Evolutionary conservation across 768 basidiomycete species (phyloP).

Genomic region (Suillus decipiens): DNA sequence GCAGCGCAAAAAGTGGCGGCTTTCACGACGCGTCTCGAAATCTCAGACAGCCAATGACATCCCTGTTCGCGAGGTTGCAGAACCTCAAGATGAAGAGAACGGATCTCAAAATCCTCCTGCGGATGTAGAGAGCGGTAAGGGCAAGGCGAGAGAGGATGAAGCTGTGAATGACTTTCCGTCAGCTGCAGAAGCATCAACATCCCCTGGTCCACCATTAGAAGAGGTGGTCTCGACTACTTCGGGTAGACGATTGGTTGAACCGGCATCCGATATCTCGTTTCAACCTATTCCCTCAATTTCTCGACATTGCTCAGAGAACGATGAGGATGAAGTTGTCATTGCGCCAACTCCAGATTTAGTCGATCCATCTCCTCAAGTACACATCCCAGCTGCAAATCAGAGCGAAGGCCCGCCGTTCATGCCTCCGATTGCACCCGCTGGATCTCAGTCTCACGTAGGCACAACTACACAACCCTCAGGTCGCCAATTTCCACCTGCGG

Average conservation of each 20-base stretch:
- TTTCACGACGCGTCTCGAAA: slow-evolving; percentile 36
- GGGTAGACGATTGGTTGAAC: slow-evolving; percentile 19
- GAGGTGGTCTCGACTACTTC: slow-evolving; percentile 7
- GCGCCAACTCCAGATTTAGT: slow-evolving; percentile 18
- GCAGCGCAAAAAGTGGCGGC: slow-evolving; percentile 31
- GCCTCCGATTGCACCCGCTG: slow-evolving; percentile 11
- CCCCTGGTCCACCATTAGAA: slow-evolving; percentile 6
- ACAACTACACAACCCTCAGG: slow-evolving; percentile 20
- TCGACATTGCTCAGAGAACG: slow-evolving; percentile 8
- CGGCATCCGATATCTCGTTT: slow-evolving; percentile 2
- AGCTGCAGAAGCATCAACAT: not conserved
- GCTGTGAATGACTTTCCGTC: not conserved
- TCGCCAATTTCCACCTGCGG: slow-evolving; percentile 69
- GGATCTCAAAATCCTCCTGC: slow-evolving; percentile 29
- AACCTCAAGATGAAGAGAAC: slow-evolving; percentile 28
- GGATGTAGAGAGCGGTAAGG: slow-evolving; percentile 30
- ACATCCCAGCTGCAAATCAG: slow-evolving; percentile 17
- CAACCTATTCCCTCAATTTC: not conserved
- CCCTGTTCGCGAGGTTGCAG: slow-evolving; percentile 18
- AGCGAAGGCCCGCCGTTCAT: slow-evolving; percentile 15
- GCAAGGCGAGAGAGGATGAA: slow-evolving; percentile 31
- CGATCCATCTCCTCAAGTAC: slow-evolving; percentile 7
- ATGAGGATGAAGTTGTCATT: slow-evolving; percentile 25
- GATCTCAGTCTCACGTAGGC: slow-evolving; percentile 22
- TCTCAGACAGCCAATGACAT: slow-evolving; percentile 21